These are phyloP conservation scores for Pittosporum tobira DNA, from an alignment of 129 eudicot genomes.

Conservation along the genomic window DNA sequence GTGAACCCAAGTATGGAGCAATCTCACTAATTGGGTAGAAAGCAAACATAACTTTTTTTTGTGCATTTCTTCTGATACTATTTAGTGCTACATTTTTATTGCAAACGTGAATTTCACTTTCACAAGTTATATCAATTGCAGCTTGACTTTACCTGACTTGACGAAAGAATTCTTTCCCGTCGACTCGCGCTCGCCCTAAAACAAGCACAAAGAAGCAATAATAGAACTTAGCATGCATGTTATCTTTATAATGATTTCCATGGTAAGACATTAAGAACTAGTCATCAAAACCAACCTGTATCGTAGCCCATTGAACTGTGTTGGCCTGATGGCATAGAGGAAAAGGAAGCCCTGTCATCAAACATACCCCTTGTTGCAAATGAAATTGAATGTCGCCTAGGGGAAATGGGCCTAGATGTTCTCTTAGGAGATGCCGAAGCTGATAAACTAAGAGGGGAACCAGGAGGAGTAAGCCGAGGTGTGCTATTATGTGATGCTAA, in stretches of 20 bases:
- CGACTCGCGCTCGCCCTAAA: slow-evolving; percentile 81
- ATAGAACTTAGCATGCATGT: too few relatives aligned
- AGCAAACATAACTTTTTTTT: too few relatives aligned
- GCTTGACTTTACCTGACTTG: slow-evolving; percentile 79
- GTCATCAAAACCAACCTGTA: slow-evolving; percentile 23
- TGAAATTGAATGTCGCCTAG: slow-evolving; percentile 79
- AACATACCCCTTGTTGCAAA: slow-evolving; percentile 47
- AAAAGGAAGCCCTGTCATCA: slow-evolving; percentile 60
- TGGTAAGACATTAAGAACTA: neutral
- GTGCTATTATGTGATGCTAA: slow-evolving; percentile 80
- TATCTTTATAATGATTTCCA: too few relatives aligned
- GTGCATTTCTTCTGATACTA: too few relatives aligned
- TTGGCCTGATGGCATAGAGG: slow-evolving; percentile 48
- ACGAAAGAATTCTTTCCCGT: slow-evolving; percentile 94
- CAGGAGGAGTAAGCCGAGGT: slow-evolving; percentile 84
- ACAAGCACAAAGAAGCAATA: slow-evolving; percentile 14
- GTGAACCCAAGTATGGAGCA: slow-evolving; percentile 1
- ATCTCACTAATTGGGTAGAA: neutral
- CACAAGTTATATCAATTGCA: neutral
- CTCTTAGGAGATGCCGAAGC: slow-evolving; percentile 73
- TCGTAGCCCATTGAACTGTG: slow-evolving; percentile 58
- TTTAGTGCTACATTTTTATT: neutral
- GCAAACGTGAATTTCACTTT: slow-evolving; percentile 7
- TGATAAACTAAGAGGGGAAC: slow-evolving; percentile 76
- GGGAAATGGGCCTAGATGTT: slow-evolving; percentile 66